phyloP scores from a whole-genome alignment of 352 stramenopile genomes.

The Phytopythium delawarense region DNA sequence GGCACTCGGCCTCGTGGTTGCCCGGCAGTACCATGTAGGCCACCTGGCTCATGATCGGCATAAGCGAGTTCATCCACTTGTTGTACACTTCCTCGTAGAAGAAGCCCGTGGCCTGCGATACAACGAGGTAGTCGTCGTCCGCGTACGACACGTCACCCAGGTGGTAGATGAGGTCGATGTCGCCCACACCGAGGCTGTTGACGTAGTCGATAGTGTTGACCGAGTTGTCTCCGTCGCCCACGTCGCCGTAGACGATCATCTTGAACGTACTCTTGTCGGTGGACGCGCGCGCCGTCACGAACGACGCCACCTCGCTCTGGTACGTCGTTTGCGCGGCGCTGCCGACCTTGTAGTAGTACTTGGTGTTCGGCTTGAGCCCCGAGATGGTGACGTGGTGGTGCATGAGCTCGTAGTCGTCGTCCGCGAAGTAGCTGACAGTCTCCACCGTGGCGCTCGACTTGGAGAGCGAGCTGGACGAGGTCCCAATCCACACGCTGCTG shows the following conservation, averaged over 20 bases:
- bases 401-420: slow-evolving; percentile 39
- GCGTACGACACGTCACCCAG: slow-evolving; percentile 40
- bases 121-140: slow-evolving; percentile 25
- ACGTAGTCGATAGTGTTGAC: slow-evolving; percentile 32
- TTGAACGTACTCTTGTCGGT: slow-evolving; percentile 23
- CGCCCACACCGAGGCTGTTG: slow-evolving; percentile 16
- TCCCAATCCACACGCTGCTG: slow-evolving; percentile 40
- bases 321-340: slow-evolving; percentile 15
- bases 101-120: slow-evolving; percentile 21
- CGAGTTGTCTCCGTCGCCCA: slow-evolving; percentile 32
- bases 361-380: slow-evolving; percentile 14
- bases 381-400: slow-evolving; percentile 32
- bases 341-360: slow-evolving; percentile 36
- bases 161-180: slow-evolving; percentile 30
- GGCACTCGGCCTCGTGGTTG: slow-evolving; percentile 66
- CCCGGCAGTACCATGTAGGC: slow-evolving; percentile 67
- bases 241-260: slow-evolving; percentile 42
- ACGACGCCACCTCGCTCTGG: slow-evolving; percentile 21
- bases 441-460: slow-evolving; percentile 11
- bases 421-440: slow-evolving; percentile 39
- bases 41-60: slow-evolving; percentile 26
- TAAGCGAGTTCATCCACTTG: slow-evolving; percentile 49
- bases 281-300: slow-evolving; percentile 27
- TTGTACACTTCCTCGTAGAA: slow-evolving; percentile 54
- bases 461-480: slow-evolving; percentile 13